These are phyloP conservation scores for Pseudopithomyces chartarum DNA, from an alignment of 2,329 filamentous ascomycete species.

Conservation along the genomic window DNA sequence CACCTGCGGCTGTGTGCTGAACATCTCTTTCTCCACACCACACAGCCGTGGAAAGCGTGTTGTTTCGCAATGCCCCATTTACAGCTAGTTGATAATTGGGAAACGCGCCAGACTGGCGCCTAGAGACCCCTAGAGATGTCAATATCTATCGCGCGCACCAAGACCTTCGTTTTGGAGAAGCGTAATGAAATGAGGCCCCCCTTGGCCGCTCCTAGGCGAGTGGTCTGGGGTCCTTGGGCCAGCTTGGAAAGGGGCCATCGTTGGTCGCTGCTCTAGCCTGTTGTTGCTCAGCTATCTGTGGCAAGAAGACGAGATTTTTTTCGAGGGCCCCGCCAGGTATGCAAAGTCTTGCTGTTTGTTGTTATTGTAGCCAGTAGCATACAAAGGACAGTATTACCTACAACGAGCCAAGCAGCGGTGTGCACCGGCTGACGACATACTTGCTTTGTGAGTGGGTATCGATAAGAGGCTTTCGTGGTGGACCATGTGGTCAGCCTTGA, in stretches of 20 bases:
- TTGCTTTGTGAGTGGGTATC: conserved; percentile 21
- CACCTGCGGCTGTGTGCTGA: conserved; percentile 8
- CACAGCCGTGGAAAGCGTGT: conserved; percentile 13
- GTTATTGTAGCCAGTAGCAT: conserved; percentile 9
- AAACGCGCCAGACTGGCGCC: conserved; percentile 7
- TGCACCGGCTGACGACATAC: conserved; percentile 3
- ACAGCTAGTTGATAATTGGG: conserved; percentile 3
- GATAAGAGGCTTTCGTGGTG: conserved; percentile 14
- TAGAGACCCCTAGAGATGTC: neutral
- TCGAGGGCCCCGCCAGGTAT: neutral
- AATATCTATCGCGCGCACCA: neutral
- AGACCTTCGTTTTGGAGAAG: conserved; percentile 8
- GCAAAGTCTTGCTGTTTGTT: conserved; percentile 16
- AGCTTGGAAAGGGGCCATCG: conserved; percentile 24
- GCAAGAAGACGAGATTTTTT: conserved; percentile 12
- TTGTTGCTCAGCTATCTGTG: conserved; percentile 8
- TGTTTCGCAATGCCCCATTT: conserved; percentile 8
- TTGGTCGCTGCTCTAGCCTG: conserved; percentile 6
- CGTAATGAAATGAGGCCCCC: conserved; percentile 27
- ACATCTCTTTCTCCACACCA: conserved; percentile 20
- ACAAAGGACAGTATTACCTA: too few relatives aligned
- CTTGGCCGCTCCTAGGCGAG: conserved; percentile 32
- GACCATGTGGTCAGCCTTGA: conserved; percentile 14
- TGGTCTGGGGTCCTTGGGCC: conserved; percentile 18
- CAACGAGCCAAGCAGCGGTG: neutral